Conservation (phyloP, 2,329 filamentous ascomycete genomes). For the Penicillium sp. region DNA sequence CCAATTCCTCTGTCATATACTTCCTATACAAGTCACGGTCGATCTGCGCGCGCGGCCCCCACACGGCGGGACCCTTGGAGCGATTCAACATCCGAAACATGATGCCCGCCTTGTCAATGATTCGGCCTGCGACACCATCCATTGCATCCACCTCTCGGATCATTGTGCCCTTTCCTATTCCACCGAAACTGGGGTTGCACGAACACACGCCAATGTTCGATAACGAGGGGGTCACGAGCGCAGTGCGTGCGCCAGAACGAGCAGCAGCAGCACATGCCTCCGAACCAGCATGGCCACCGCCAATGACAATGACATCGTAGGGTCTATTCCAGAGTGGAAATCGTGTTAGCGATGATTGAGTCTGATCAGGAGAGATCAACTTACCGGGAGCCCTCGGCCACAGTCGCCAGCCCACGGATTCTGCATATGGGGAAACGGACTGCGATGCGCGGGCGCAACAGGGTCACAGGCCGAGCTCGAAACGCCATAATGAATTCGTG, state of each 20-base stretch:
- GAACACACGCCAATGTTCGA: slow-evolving; percentile 93
- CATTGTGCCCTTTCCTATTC: slow-evolving; percentile 98
- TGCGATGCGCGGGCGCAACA: slow-evolving; percentile 29
- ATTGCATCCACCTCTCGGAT: slow-evolving; percentile 92
- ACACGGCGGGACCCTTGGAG: slow-evolving; percentile 90
- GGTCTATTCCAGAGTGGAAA: slow-evolving; percentile 47
- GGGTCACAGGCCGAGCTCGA: slow-evolving; percentile 29
- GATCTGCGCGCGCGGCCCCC: slow-evolving; percentile 95
- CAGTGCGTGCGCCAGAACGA: slow-evolving; percentile 82
- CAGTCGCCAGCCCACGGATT: slow-evolving; percentile 40
- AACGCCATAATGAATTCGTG: slow-evolving; percentile 31
- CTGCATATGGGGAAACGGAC: slow-evolving; percentile 21
- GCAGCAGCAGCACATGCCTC: slow-evolving; percentile 92
- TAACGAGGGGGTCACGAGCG: slow-evolving; percentile 81
- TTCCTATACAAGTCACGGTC: slow-evolving; percentile 85
- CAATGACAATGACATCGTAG: slow-evolving; percentile 93
- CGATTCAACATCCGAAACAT: slow-evolving; percentile 89
- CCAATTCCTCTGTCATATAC: slow-evolving; percentile 86
- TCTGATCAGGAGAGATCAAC: slow-evolving; percentile 3
- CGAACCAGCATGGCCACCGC: slow-evolving; percentile 91
- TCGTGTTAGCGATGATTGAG: background rate
- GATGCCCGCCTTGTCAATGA: slow-evolving; percentile 92
- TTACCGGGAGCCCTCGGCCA: slow-evolving; percentile 39
- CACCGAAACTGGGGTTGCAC: slow-evolving; percentile 95
- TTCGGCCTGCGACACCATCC: slow-evolving; percentile 81